These are phyloP conservation scores for Candida michaelii DNA, from an alignment of 805 yeast genomes.

Conservation along the genomic window DNA sequence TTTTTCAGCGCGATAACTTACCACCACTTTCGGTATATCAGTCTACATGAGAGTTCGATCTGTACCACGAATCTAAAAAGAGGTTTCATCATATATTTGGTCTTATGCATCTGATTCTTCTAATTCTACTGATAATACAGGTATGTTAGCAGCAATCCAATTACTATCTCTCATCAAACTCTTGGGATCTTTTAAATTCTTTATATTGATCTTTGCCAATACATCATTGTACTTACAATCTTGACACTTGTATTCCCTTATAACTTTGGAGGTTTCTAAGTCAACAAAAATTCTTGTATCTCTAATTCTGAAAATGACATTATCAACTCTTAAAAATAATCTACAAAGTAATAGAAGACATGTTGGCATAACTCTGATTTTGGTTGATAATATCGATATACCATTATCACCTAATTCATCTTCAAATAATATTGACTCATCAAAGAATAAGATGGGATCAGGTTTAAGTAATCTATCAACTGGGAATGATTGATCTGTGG, in stretches of 20 bases:
- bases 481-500: constrained; percentile 52
- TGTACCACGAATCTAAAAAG: too few relatives aligned
- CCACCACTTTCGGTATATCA: too few relatives aligned
- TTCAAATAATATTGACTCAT: constrained; percentile 84
- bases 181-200: constrained; percentile 36
- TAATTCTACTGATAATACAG: constrained; percentile 26
- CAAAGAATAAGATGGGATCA: constrained; percentile 87
- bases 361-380: constrained; percentile 85
- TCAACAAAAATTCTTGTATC: constrained; percentile 87
- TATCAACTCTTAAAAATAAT: constrained; percentile 84
- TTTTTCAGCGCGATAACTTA: constrained; percentile 2
- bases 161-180: constrained; percentile 66
- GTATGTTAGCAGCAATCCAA: constrained; percentile 67
- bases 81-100: too few relatives aligned
- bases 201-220: constrained; percentile 24
- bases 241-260: constrained; percentile 76
- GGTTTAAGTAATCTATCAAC: constrained; percentile 63
- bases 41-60: too few relatives aligned
- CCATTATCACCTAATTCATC: constrained; percentile 98
- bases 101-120: constrained; percentile 5
- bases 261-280: constrained; percentile 57
- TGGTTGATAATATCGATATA: constrained; percentile 70
- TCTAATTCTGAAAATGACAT: constrained; percentile 77
- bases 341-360: constrained; percentile 73
- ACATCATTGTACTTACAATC: constrained; percentile 36